Conservation (phyloP, 805 yeast genomes). For the Saturnispora dispora region DNA sequence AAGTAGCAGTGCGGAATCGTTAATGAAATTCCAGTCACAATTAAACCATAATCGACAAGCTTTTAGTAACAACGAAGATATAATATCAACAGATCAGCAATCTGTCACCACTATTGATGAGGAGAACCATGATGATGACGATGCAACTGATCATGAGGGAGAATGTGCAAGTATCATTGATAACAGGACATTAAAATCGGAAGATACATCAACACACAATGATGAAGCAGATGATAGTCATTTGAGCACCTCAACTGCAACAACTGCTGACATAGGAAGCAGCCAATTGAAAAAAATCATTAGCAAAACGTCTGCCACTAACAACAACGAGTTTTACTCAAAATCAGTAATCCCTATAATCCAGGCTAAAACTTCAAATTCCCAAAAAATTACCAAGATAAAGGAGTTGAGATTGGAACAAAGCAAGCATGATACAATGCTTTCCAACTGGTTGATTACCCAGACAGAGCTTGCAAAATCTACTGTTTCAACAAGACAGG, state of each 20-base stretch:
- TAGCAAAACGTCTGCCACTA: neutral
- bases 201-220: slow-evolving; percentile 5
- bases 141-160: neutral
- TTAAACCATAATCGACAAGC: slow-evolving; percentile 1
- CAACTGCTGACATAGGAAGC: slow-evolving; percentile 17
- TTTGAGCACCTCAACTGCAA: slow-evolving; percentile 15
- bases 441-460: neutral
- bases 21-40: slow-evolving; percentile 2
- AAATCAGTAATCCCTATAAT: neutral
- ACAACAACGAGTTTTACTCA: neutral
- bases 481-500: neutral
- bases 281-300: neutral
- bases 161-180: neutral
- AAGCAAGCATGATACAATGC: slow-evolving; percentile 1
- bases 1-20: neutral
- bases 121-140: neutral
- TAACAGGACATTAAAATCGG: slow-evolving; percentile 2
- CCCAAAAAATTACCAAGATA: neutral
- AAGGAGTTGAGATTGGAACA: neutral
- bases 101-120: neutral
- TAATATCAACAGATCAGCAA: neutral
- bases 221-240: neutral
- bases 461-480: slow-evolving; percentile 7
- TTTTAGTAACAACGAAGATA: neutral
- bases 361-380: neutral